phyloP scores from a whole-genome alignment of 2,329 filamentous ascomycete species.

The Aspergillus sp. region DNA sequence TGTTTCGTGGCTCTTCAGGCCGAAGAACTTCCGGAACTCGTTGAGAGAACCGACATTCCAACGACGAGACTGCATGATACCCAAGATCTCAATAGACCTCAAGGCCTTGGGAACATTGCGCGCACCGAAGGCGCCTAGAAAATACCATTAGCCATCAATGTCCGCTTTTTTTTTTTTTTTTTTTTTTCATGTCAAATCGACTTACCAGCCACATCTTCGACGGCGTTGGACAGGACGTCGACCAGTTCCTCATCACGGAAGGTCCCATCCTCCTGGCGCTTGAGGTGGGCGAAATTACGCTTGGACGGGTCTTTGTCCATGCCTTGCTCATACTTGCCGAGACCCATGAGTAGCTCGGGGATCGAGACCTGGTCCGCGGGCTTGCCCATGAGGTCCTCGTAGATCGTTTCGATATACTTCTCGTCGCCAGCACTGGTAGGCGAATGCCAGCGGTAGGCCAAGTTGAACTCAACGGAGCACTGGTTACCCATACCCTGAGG shows the following conservation, averaged over 20 bases:
- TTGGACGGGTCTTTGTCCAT: constrained; percentile 60
- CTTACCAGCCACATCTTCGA: constrained; percentile 63
- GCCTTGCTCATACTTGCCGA: constrained; percentile 54
- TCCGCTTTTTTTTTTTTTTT: too few species aligned
- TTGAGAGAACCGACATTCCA: constrained; percentile 76
- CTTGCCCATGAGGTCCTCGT: constrained; percentile 55
- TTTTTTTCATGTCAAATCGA: too few species aligned
- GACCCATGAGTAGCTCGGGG: constrained; percentile 53
- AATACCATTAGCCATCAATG: too few species aligned
- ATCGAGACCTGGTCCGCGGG: constrained; percentile 49
- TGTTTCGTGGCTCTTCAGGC: constrained; percentile 62
- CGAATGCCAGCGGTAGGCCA: constrained; percentile 82
- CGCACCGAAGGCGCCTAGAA: constrained; percentile 60
- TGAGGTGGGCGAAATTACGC: constrained; percentile 59
- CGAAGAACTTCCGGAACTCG: constrained; percentile 77
- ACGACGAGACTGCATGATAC: constrained; percentile 65
- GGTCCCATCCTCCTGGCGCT: constrained; percentile 57
- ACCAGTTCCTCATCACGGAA: constrained; percentile 71
- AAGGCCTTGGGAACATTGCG: constrained; percentile 66
- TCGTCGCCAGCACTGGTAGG: constrained; percentile 69
- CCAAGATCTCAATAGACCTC: constrained; percentile 68
- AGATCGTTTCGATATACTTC: constrained; percentile 67
- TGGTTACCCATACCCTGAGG: constrained; percentile 70
- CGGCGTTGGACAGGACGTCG: constrained; percentile 56
- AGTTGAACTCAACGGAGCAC: constrained; percentile 81